A percentile compares a stretch with the other conserved stretches of the same genome.
These are phyloP conservation scores for Pulveroboletus ravenelii DNA, from an alignment of 768 basidiomycete species.

Conservation along the genomic window DNA sequence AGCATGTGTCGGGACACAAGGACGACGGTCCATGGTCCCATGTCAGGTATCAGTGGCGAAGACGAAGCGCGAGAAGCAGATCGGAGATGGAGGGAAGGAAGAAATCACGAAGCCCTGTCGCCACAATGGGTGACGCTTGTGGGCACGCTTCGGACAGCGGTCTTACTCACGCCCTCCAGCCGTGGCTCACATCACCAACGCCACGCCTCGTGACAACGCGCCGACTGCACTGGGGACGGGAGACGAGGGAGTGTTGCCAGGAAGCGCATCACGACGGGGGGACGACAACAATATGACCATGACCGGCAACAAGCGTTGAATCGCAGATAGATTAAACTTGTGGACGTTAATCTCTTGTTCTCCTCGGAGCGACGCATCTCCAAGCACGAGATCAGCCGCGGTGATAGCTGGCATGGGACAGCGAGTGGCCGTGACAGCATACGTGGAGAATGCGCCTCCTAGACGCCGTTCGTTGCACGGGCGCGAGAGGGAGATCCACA, in stretches of 20 bases:
- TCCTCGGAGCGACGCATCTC: conserved; percentile 21
- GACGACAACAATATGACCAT: no score
- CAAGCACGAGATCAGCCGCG: conserved; percentile 21
- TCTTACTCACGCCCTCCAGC: no score
- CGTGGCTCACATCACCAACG: background rate
- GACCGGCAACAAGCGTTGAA: no score
- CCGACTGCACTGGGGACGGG: no score
- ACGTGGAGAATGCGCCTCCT: background rate
- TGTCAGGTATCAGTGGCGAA: conserved; percentile 4
- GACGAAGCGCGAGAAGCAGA: conserved; percentile 6
- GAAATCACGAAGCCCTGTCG: background rate
- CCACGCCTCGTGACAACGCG: background rate
- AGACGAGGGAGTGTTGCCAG: no score
- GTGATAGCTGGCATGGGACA: conserved; percentile 13
- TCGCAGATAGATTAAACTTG: no score
- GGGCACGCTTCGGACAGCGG: no score
- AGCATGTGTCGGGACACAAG: no score
- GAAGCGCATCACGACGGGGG: no score
- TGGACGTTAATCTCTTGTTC: conserved; percentile 24
- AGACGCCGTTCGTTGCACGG: conserved; percentile 14
- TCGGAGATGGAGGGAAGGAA: conserved; percentile 18
- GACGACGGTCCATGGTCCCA: no score
- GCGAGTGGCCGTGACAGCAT: conserved; percentile 6
- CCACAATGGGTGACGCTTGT: no score
- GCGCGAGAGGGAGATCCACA: conserved; percentile 13